Percentiles rank a stretch among this genome's conserved stretches.
These are phyloP conservation scores for Gossypium rotundifolium DNA, from an alignment of 345 rosid species.

Conservation along the genomic window DNA sequence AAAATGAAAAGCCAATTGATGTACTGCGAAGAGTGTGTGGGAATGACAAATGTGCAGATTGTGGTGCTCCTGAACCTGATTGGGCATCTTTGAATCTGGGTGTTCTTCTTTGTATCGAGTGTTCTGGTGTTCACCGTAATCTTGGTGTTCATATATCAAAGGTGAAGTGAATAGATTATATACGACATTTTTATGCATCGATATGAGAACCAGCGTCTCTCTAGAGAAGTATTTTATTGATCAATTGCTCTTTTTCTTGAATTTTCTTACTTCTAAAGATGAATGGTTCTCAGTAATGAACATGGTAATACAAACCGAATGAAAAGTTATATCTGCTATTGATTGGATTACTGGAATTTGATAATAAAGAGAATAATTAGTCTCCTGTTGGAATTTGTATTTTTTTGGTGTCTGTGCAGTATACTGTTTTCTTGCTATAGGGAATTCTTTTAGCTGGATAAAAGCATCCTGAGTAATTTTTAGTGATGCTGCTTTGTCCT, in stretches of 20 bases:
- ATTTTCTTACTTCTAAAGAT: background rate
- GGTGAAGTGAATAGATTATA: constrained; percentile 32
- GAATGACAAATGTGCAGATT: constrained; percentile 97
- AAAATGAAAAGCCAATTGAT: constrained; percentile 86
- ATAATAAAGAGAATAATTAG: background rate
- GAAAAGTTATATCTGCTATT: background rate
- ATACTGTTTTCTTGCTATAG: background rate
- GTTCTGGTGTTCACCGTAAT: constrained; percentile 99
- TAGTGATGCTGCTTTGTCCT: background rate
- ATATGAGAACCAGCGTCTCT: background rate
- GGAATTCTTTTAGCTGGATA: constrained; percentile 1
- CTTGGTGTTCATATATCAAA: constrained; percentile 98
- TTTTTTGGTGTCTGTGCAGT: background rate
- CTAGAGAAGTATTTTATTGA: background rate
- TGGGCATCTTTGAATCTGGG: constrained; percentile 99
- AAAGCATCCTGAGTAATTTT: background rate
- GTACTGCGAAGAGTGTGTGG: constrained; percentile 72
- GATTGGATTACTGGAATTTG: background rate
- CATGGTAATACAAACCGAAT: background rate
- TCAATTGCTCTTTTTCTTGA: background rate
- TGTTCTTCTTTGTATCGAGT: constrained; percentile 95
- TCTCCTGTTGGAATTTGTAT: background rate
- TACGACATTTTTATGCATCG: background rate
- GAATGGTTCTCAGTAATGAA: background rate
- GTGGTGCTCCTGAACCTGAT: constrained; percentile 97